Evolutionary conservation across 352 stramenopile species (phyloP), one percentile per base, ranked within the genome.

Genomic region (Phytopythium cucurbitacearum): DNA sequence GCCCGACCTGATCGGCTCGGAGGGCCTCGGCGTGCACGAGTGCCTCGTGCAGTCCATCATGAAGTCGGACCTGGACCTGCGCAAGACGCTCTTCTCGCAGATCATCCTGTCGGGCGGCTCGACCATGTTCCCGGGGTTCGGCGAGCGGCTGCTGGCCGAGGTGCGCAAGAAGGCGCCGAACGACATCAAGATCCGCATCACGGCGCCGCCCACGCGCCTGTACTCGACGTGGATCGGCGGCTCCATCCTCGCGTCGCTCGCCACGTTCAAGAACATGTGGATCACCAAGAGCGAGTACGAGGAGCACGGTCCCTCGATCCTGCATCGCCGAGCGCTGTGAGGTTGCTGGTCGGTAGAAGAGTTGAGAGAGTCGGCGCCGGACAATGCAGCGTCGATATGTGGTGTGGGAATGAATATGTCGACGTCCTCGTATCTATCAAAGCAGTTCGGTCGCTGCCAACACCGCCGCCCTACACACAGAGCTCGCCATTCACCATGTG

Each of bases 261-360:
- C 94, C 46, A 98, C 91, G 21, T 99, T 99, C 80, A 96, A 98
- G 74, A 97, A 98, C 60, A 99, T 99, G 95, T 99, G 96, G 95
- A 98, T 99, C 69, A 98, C 94, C 45, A 99, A 98, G 75, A 86
- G 80, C 48, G 97, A 99, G 75, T 99, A 99, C 69, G 97, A 99
- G 47, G 97, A 99, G 76, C 96, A 96, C 66, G 97, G 97, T 21
- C 73, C 93, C 51, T 89, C 84, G n/a, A 98, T 99, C 71, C 77
- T 99, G 21, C 94, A 99, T 82, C 88, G 95, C 57, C 98, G 98
- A 67, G 98, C 92, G 48, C 75, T 95, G 53, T 96, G 21, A 28
- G 21, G 21, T 28, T 28, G 21, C 21, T 28, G 21, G 21, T 28
- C 21, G 21, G 21, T 28, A 28, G 21, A 28, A 28, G 21, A 28